phyloP scores from a whole-genome alignment of 768 basidiomycete genomes.

The Tubosaeta brunneosetosa region DNA sequence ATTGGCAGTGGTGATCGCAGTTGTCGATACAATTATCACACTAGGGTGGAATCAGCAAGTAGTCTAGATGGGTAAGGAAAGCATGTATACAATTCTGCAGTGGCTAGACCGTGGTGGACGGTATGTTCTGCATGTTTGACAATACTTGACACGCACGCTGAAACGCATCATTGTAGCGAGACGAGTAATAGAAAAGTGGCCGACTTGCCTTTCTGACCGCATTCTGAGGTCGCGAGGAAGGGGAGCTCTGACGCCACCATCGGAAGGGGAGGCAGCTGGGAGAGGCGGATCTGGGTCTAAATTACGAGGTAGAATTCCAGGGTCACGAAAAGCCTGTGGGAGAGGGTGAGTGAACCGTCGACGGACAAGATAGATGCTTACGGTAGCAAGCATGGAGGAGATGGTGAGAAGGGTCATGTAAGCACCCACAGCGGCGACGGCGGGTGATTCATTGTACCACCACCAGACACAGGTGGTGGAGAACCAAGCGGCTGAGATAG shows the following conservation, averaged over 20 bases:
- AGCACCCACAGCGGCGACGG: conserved; percentile 61
- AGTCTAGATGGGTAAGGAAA: background rate
- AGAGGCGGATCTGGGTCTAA: conserved; percentile 84
- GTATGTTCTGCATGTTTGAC: conserved; percentile 88
- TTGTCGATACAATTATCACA: conserved; percentile 98
- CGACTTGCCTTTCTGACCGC: conserved; percentile 65
- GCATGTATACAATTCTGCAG: conserved; percentile 74
- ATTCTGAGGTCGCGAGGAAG: conserved; percentile 81
- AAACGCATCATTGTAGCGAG: background rate
- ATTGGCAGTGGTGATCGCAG: conserved; percentile 88
- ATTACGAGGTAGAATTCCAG: conserved; percentile 85
- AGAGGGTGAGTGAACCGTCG: background rate
- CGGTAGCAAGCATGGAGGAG: conserved; percentile 73
- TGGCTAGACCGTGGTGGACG: conserved; percentile 93
- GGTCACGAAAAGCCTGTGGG: conserved; percentile 67
- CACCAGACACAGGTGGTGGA: conserved; percentile 86
- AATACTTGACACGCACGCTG: conserved; percentile 91
- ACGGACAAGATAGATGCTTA: conserved; percentile 32
- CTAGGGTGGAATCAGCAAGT: conserved; percentile 34
- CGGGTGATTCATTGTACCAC: conserved; percentile 76
- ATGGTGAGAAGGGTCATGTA: conserved; percentile 64
- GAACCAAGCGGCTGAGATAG: conserved; percentile 78
- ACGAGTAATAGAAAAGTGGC: background rate
- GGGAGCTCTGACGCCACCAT: conserved; percentile 57
- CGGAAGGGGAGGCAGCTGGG: conserved; percentile 56